Percentiles rank a stretch among this genome's conserved stretches.
These are phyloP conservation scores for Dothideomycetidae sp. DNA, from an alignment of 2,329 filamentous ascomycete species.

Conservation along the genomic window DNA sequence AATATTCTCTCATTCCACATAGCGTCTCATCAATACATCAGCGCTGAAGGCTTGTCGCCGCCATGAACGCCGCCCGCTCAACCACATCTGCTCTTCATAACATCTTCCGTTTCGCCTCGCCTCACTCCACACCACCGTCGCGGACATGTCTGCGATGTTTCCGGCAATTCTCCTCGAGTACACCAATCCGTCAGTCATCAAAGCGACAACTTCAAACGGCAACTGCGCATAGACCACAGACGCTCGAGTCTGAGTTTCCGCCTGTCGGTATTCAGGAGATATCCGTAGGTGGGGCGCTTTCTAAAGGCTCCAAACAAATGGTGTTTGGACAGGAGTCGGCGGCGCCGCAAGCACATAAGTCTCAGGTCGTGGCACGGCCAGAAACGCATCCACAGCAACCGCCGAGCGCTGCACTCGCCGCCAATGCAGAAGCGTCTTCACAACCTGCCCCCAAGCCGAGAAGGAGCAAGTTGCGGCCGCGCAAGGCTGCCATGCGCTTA, in stretches of 20 bases:
- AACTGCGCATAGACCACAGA: slow-evolving; percentile 48
- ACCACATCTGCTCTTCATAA: slow-evolving; percentile 18
- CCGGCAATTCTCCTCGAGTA: slow-evolving; percentile 31
- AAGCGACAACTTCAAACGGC: slow-evolving; percentile 51
- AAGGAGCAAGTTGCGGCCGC: slow-evolving; percentile 55
- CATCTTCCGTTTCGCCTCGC: slow-evolving; percentile 25
- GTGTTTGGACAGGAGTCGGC: too few species aligned
- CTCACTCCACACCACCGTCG: slow-evolving; percentile 14
- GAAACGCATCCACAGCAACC: slow-evolving; percentile 19
- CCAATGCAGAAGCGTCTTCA: slow-evolving; percentile 50
- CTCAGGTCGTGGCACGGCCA: slow-evolving; percentile 11
- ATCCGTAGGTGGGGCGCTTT: slow-evolving; percentile 42
- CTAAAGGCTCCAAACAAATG: too few species aligned
- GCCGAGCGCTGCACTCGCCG: slow-evolving; percentile 41
- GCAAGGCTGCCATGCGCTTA: slow-evolving; percentile 84
- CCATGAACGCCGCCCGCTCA: slow-evolving; percentile 20
- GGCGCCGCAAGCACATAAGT: slow-evolving; percentile 19
- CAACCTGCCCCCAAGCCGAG: slow-evolving; percentile 38
- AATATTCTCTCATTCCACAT: too few species aligned
- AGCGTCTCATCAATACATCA: too few species aligned
- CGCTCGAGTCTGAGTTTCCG: slow-evolving; percentile 41
- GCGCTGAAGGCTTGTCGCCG: too few species aligned
- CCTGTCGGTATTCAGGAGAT: slow-evolving; percentile 45
- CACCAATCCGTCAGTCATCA: slow-evolving; percentile 31
- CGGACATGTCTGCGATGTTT: slow-evolving; percentile 30